phyloP scores from a whole-genome alignment of 345 rosid genomes.

The Cardiospermum halicacabum region DNA sequence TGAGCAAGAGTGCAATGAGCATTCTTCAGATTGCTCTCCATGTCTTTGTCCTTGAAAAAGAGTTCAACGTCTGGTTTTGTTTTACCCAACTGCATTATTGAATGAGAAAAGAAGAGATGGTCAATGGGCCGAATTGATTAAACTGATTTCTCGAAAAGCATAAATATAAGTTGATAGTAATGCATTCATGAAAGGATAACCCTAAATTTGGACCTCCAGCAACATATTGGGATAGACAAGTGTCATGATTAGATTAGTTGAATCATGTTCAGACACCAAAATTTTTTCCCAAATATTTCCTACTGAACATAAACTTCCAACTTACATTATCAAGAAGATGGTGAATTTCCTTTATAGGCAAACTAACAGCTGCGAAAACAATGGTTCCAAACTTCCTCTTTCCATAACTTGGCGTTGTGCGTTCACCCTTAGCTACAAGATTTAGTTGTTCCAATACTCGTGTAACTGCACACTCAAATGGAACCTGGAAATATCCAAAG shows the following conservation, averaged over 20 bases:
- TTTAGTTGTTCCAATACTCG: constrained; percentile 70
- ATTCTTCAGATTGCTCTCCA: constrained; percentile 38
- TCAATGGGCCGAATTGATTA: not conserved
- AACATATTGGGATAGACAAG: no score
- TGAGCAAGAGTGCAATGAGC: constrained; percentile 94
- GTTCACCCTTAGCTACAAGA: constrained; percentile 62
- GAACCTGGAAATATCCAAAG: constrained; percentile 44
- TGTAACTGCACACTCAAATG: constrained; percentile 67
- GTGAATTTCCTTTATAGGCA: constrained; percentile 50
- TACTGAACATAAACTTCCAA: not conserved
- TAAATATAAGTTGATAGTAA: no score
- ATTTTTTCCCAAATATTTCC: not conserved
- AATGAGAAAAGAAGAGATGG: not conserved
- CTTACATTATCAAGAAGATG: constrained; percentile 61
- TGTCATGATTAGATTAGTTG: constrained; percentile 1
- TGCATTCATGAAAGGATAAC: not conserved
- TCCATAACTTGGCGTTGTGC: constrained; percentile 52
- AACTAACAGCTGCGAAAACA: constrained; percentile 74
- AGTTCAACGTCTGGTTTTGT: constrained; percentile 37
- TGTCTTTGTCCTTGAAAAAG: constrained; percentile 51
- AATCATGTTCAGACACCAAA: not conserved
- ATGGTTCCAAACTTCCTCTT: constrained; percentile 63
- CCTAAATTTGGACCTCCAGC: not conserved
- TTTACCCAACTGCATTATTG: constrained; percentile 44
- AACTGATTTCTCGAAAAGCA: not conserved